phyloP scores from a whole-genome alignment of 2,329 filamentous ascomycete genomes.

The Podosphaera fusca region DNA sequence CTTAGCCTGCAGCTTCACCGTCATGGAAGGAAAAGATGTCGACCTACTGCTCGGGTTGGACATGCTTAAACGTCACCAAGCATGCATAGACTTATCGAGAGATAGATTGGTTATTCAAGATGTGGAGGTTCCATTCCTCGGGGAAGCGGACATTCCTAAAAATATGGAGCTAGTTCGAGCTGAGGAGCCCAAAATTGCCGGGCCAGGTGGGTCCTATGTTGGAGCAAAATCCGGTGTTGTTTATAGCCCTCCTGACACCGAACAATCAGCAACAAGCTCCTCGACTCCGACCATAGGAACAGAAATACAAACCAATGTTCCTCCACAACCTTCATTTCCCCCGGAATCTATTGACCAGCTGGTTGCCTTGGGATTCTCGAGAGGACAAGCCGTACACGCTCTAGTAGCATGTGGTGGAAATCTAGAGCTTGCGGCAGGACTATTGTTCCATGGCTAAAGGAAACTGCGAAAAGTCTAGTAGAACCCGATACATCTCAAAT shows the following conservation, averaged over 20 bases:
- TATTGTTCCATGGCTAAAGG: conserved; percentile 36
- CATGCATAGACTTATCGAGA: conserved; percentile 66
- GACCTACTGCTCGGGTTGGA: conserved; percentile 83
- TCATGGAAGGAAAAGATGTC: conserved; percentile 97
- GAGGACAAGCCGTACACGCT: conserved; percentile 55
- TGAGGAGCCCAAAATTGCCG: conserved; percentile 63
- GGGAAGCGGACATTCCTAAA: conserved; percentile 86
- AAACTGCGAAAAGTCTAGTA: not conserved
- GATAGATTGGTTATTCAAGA: conserved; percentile 75
- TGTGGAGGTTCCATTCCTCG: conserved; percentile 70
- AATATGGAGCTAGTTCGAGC: conserved; percentile 47
- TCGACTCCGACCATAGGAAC: conserved; percentile 4
- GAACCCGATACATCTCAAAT: not conserved
- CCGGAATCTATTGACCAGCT: conserved; percentile 54
- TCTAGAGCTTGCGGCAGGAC: conserved; percentile 65
- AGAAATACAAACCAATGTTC: conserved; percentile 3
- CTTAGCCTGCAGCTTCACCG: conserved; percentile 85
- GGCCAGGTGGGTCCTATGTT: conserved; percentile 73
- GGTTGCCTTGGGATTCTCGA: conserved; percentile 52
- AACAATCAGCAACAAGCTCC: conserved; percentile 10
- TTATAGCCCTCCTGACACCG: conserved; percentile 19
- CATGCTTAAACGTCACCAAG: conserved; percentile 92
- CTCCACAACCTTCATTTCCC: conserved; percentile 12
- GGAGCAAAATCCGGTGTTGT: conserved; percentile 65
- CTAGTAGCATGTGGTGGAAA: conserved; percentile 68